Conservation (phyloP, 2,329 filamentous ascomycete species). For the Rutstroemia sydowiana region DNA sequence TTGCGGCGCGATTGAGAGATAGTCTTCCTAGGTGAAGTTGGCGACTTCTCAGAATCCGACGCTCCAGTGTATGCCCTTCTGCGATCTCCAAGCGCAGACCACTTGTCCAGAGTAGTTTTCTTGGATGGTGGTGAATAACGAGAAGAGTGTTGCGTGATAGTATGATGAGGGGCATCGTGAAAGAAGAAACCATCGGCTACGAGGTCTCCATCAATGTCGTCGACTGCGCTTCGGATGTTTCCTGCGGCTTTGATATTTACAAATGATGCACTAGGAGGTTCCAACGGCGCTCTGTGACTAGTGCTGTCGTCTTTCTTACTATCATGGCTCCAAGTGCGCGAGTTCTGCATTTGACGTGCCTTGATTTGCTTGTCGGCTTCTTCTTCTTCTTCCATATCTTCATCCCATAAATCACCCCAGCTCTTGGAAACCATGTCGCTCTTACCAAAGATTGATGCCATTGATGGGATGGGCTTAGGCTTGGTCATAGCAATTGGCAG, state of each 20-base stretch:
- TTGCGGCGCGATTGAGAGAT: conserved; percentile 32
- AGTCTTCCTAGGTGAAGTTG: conserved; percentile 37
- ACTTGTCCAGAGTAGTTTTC: conserved; percentile 65
- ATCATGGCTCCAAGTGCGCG: conserved; percentile 68
- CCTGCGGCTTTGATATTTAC: conserved; percentile 39
- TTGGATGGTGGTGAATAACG: conserved; percentile 63
- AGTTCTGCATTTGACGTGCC: conserved; percentile 54
- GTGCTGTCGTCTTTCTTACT: conserved; percentile 40
- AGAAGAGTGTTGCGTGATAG: conserved; percentile 21
- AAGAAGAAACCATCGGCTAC: conserved; percentile 67
- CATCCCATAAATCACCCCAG: conserved; percentile 98
- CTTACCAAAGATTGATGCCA: conserved; percentile 69
- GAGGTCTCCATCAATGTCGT: conserved; percentile 55
- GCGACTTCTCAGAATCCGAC: conserved; percentile 43
- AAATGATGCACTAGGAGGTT: conserved; percentile 45
- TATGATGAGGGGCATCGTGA: conserved; percentile 47
- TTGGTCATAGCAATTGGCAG: conserved; percentile 75
- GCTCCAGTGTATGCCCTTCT: conserved; percentile 58
- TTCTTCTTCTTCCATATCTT: conserved; percentile 73
- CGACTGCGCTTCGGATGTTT: conserved; percentile 34
- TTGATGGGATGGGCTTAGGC: conserved; percentile 53
- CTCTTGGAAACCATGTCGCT: conserved; percentile 86
- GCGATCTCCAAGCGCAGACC: conserved; percentile 79
- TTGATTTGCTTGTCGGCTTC: conserved; percentile 56
- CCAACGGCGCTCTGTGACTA: conserved; percentile 43